These are phyloP conservation scores for Penicillium cinerascens DNA, from an alignment of 495 filamentous ascomycete genomes.

Conservation along the genomic window DNA sequence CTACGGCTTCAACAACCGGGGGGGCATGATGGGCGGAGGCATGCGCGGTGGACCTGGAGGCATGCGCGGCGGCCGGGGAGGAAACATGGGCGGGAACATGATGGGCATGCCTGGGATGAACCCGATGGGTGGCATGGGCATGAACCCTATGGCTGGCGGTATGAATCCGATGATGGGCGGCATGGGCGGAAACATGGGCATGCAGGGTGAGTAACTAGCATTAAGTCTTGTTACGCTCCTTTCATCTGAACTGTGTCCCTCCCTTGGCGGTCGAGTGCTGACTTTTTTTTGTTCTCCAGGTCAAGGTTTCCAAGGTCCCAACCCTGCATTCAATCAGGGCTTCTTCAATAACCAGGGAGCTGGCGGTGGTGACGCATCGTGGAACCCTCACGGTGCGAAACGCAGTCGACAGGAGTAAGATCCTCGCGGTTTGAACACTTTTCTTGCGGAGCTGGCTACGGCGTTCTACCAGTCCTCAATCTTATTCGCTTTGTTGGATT, in stretches of 20 bases:
- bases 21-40: constrained; percentile 60
- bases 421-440: not conserved
- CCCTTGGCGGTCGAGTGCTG: not conserved
- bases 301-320: constrained; percentile 62
- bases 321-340: constrained; percentile 72
- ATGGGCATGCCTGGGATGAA: constrained; percentile 54
- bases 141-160: constrained; percentile 59
- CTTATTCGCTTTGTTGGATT: not conserved
- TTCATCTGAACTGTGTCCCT: not conserved
- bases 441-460: constrained; percentile 8
- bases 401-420: constrained; percentile 64
- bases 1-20: constrained; percentile 60
- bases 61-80: constrained; percentile 71
- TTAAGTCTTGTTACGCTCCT: not conserved
- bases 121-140: constrained; percentile 61
- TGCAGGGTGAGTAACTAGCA: constrained; percentile 50
- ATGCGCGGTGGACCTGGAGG: constrained; percentile 64
- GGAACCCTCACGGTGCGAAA: constrained; percentile 85
- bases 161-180: constrained; percentile 42
- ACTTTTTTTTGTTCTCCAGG: constrained; percentile 14
- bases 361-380: constrained; percentile 53
- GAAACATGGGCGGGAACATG: constrained; percentile 50
- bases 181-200: constrained; percentile 59
- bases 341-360: constrained; percentile 61
- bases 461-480: constrained; percentile 3